Conservation (phyloP, 2,329 filamentous ascomycete species). For the Parascedosporium putredinis region DNA sequence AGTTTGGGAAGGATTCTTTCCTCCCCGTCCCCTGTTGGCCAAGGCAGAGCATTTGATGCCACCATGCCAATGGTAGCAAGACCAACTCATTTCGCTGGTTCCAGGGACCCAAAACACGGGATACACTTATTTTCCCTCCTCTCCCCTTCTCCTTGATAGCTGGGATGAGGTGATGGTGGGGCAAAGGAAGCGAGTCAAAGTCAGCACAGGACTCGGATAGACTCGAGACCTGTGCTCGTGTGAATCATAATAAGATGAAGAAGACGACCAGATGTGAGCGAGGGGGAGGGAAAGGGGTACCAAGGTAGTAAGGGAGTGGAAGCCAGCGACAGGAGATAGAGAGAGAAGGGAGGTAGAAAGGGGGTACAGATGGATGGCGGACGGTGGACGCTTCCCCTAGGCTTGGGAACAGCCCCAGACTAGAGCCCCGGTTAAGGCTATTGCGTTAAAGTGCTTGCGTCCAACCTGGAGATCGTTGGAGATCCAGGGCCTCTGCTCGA, state of each 20-base stretch:
- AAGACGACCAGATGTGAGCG: background rate
- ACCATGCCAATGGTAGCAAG: background rate
- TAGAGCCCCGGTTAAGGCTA: no score
- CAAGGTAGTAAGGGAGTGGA: background rate
- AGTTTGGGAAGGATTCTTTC: no score
- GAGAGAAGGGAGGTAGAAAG: no score
- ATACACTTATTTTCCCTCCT: background rate
- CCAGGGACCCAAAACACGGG: background rate
- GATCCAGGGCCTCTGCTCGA: background rate
- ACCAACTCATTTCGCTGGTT: background rate
- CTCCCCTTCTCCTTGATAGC: no score
- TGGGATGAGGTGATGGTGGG: no score
- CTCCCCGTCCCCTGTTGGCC: background rate
- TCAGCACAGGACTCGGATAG: background rate
- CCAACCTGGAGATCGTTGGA: no score
- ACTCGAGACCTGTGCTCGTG: slow-evolving; percentile 1
- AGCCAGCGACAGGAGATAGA: no score
- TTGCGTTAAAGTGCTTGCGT: background rate
- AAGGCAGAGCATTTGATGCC: no score
- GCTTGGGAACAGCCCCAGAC: no score
- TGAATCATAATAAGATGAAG: slow-evolving; percentile 2
- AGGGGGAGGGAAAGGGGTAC: background rate
- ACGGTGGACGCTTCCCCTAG: no score
- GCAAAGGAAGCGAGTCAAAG: no score
- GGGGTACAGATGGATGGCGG: no score